These are phyloP conservation scores for Microdochium trichocladiopsis DNA, from an alignment of 2,329 filamentous ascomycete species.

Conservation along the genomic window DNA sequence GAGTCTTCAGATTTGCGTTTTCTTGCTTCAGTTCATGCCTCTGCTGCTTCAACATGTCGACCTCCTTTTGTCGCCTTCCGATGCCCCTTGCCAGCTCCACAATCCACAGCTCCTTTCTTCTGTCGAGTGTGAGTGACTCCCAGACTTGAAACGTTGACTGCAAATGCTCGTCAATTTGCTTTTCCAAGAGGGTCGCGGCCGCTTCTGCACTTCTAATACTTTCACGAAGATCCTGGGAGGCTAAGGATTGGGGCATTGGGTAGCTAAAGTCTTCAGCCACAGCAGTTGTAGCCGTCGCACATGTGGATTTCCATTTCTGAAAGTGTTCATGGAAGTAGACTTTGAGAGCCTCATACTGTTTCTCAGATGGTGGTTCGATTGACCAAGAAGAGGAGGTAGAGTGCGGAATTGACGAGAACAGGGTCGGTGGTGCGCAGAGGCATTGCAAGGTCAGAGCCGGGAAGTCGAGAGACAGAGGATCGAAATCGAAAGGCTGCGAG, in stretches of 20 bases:
- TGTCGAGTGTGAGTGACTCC: conserved; percentile 52
- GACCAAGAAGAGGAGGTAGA: conserved; percentile 76
- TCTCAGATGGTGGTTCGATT: conserved; percentile 63
- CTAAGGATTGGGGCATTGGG: conserved; percentile 30
- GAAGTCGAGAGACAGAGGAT: conserved; percentile 79
- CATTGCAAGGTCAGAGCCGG: conserved; percentile 77
- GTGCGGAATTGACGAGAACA: conserved; percentile 77
- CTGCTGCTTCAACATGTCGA: conserved; percentile 41
- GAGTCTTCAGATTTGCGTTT: conserved; percentile 45
- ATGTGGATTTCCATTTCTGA: conserved; percentile 52
- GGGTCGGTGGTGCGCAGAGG: conserved; percentile 70
- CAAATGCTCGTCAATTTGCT: conserved; percentile 66
- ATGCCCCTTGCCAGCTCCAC: conserved; percentile 55
- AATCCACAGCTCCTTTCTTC: conserved; percentile 53
- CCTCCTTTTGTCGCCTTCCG: conserved; percentile 48
- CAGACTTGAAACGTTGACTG: conserved; percentile 73
- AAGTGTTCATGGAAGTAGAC: conserved; percentile 63
- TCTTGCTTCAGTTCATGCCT: conserved; percentile 49
- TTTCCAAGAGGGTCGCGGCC: conserved; percentile 54
- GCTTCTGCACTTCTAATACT: conserved; percentile 40
- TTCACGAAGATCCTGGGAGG: conserved; percentile 35
- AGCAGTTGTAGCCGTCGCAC: conserved; percentile 40
- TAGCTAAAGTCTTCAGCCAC: conserved; percentile 44
- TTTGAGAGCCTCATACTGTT: conserved; percentile 67
- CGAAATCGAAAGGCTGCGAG: conserved; percentile 66